phyloP scores from a whole-genome alignment of 2,329 filamentous ascomycete species.

The Aspergillus carbonarius region DNA sequence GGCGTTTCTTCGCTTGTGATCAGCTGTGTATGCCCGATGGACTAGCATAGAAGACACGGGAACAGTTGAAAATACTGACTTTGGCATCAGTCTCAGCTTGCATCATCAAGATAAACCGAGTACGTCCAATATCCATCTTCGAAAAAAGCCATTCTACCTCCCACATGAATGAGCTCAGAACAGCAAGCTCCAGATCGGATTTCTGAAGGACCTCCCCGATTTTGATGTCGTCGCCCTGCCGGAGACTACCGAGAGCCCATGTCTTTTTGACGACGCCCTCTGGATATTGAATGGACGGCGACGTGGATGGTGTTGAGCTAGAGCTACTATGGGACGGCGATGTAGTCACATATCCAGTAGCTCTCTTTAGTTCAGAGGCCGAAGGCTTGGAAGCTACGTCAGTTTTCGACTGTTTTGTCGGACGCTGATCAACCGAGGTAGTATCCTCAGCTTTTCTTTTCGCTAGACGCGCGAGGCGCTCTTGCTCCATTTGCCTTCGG shows the following conservation, averaged over 20 bases:
- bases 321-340: background rate
- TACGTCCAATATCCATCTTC: slow-evolving; percentile 64
- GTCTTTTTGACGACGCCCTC: slow-evolving; percentile 76
- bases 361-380: background rate
- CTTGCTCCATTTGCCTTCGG: slow-evolving; percentile 80
- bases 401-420: slow-evolving; percentile 25
- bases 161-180: slow-evolving; percentile 86
- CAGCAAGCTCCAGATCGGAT: slow-evolving; percentile 67
- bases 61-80: slow-evolving; percentile 27
- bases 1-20: slow-evolving; percentile 30
- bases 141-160: slow-evolving; percentile 75
- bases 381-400: slow-evolving; percentile 4
- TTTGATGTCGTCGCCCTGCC: slow-evolving; percentile 71
- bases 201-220: slow-evolving; percentile 84
- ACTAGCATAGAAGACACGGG: background rate
- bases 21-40: background rate
- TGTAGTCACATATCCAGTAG: background rate
- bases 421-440: slow-evolving; percentile 28
- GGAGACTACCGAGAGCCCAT: slow-evolving; percentile 64
- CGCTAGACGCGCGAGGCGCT: slow-evolving; percentile 68
- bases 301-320: slow-evolving; percentile 13
- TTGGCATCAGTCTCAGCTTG: slow-evolving; percentile 54
- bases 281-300: slow-evolving; percentile 48
- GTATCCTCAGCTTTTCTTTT: slow-evolving; percentile 54
- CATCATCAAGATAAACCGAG: slow-evolving; percentile 65